Evolutionary conservation across 495 filamentous ascomycete species (phyloP).

Genomic region (Aspergillus nidulans): DNA sequence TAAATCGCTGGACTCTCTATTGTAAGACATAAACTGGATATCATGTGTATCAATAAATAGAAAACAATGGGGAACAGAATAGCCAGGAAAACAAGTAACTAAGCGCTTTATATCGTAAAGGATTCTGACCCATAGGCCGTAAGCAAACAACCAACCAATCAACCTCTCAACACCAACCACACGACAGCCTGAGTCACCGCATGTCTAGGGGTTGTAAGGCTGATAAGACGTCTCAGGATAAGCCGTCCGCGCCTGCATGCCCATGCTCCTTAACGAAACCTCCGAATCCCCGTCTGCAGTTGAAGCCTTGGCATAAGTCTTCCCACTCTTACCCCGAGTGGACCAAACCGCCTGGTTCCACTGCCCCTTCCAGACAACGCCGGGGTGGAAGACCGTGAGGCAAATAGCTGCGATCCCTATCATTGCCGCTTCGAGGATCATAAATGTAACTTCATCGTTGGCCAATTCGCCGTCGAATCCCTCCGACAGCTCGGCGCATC

Average conservation of each 20-base stretch:
- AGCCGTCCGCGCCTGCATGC: background rate
- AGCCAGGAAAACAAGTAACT: no score
- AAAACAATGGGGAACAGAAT: no score
- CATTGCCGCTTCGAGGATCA: constrained; percentile 71
- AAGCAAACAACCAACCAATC: no score
- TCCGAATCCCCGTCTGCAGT: background rate
- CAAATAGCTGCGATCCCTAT: constrained; percentile 53
- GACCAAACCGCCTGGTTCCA: constrained; percentile 7
- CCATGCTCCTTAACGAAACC: background rate
- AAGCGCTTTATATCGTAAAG: no score
- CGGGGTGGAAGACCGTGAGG: constrained; percentile 57
- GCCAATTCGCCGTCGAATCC: constrained; percentile 55
- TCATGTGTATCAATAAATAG: no score
- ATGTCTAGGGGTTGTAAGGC: background rate
- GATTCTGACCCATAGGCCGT: no score
- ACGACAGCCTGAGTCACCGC: no score
- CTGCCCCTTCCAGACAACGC: constrained; percentile 5
- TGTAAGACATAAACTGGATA: no score
- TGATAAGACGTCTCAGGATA: background rate
- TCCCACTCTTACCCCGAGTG: background rate
- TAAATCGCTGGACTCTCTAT: no score
- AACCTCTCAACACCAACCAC: no score
- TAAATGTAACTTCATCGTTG: constrained; percentile 57
- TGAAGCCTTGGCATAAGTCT: background rate
- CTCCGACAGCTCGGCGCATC: constrained; percentile 51